Base-by-base conservation (phyloP, 1,139 yeast genomes). In the Barnettozyma hawaiiensis region DNA sequence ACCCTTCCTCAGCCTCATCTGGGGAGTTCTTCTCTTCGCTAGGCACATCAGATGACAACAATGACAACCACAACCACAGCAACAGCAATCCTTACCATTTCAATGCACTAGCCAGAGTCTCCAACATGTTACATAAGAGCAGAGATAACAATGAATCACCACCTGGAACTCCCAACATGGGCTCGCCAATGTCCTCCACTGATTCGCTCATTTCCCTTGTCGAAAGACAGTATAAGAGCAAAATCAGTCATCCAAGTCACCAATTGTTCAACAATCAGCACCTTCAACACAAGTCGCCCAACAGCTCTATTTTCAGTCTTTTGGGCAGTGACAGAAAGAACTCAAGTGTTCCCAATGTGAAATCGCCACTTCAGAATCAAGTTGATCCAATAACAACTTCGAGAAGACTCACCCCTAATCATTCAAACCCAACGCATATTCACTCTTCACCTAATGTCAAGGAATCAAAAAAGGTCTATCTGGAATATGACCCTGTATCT, bases 401-500 rank as follows among this genome's bases (percentile, higher is more conserved):
- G n/a, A 47, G 58, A 40, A 48, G 47, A 33, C 36, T 54, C 12
- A 47, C 50, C 21, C 57, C 58, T 21, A 41, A 36, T 14, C 43
- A 37, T 20, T 20, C 48, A 7, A 54, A 54, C 24, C 58, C 59
- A 16, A 52, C 51, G 20, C 56, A 54, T 39, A 44, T 52, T 1
- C 58, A 55, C 39, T 55, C 57, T 2, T 48, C 58, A 5, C 58
- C 65, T 3, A 61, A 61, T 33, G 96, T 92, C 9, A 87, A 84
- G 57, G 97, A 92, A 62, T 90, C 97, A 1, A 81, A 77, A 48
- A 76, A 76, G 47, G 89, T 94, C 7, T 78, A 75, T 37, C 73
- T 92, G 39, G 96, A 89, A 52, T 89, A 85, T 61, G 96, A 92
- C 61, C 97, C 97, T 0, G 75, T 85, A 4, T 81, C 86, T 3